Base-by-base conservation (phyloP, 106 monocot genomes). In the Dioscorea zingiberensis region DNA sequence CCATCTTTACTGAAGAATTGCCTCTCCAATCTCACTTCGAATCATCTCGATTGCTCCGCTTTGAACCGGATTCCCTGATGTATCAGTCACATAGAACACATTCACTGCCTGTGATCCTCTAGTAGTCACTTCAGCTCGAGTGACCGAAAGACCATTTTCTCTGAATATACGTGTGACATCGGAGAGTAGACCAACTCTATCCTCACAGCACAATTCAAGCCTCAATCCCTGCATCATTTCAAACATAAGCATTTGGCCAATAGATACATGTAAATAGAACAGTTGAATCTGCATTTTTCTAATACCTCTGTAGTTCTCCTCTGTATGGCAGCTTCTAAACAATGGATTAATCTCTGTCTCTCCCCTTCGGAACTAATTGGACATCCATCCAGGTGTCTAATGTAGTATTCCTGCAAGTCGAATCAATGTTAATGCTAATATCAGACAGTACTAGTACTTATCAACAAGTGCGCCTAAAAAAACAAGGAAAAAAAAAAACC, bases 321-420 rank as follows among this genome's bases (percentile, higher is more conserved):
- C 81, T 95, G 87, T 59, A 95, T 88, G 25, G 94, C 94, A 25
- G 94, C 94, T 74, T 95, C 94, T 57, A 95, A 83, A 56, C 91
- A 95, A 63, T 88, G 91, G 55, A 85, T 83, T 13, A 95, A 73
- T 59, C 91, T 70, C 54, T 88, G 68, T 58, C 81, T 83, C 74
- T 95, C 94, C 13, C 85, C 91, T 72, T 91, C 94, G 21, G 87
- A 87, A 66, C 81, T 91, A 4, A 88, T 81, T 2, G 87, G 91
- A 44, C 63, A 85, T 19, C 94, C 94, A 73, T 95, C 91, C 12
- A 85, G 38, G 47, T 91, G 91, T 54, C 87, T 78, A 66, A 95
- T 91, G 55, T 79, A 95, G 74, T 76, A 95, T 25, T 95, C 94
- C 94, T 95, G 69, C 51, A 72, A 13, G 23, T 49, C 32, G 48